phyloP scores from a whole-genome alignment of 2,329 filamentous ascomycete genomes.

The Paecilomyces dactylethromorphus region DNA sequence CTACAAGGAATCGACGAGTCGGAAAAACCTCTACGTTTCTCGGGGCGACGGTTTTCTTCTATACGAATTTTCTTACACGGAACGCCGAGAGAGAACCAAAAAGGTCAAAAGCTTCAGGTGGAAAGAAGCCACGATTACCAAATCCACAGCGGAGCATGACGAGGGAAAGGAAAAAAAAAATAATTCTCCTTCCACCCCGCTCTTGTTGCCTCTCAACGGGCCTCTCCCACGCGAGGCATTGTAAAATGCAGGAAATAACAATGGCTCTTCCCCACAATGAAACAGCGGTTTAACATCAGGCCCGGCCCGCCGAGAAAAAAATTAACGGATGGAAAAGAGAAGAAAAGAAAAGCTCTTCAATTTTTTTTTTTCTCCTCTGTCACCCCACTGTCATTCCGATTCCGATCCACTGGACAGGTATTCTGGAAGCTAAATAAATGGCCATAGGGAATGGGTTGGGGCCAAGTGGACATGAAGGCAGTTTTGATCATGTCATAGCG shows the following conservation, averaged over 20 bases:
- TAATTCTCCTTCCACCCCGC: neutral
- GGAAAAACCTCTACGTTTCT: neutral
- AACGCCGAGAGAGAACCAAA: neutral
- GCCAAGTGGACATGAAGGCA: neutral
- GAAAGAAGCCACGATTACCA: neutral
- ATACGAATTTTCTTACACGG: neutral
- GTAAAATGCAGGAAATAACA: neutral
- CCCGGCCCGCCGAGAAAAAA: neutral
- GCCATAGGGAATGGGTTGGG: neutral
- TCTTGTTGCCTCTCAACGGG: neutral
- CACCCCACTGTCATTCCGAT: neutral
- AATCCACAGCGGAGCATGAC: constrained; percentile 16
- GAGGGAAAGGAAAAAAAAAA: neutral
- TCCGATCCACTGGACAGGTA: neutral
- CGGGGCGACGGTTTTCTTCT: neutral
- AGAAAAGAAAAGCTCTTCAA: neutral
- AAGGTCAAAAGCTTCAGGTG: neutral
- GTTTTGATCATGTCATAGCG: neutral
- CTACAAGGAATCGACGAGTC: neutral
- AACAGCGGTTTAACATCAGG: neutral
- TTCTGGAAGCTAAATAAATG: neutral
- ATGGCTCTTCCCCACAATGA: neutral
- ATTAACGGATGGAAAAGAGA: neutral
- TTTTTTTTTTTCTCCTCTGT: neutral
- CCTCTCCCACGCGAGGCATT: neutral